Base-by-base conservation (phyloP, 306 rosid species). In the Fagus crenata region DNA sequence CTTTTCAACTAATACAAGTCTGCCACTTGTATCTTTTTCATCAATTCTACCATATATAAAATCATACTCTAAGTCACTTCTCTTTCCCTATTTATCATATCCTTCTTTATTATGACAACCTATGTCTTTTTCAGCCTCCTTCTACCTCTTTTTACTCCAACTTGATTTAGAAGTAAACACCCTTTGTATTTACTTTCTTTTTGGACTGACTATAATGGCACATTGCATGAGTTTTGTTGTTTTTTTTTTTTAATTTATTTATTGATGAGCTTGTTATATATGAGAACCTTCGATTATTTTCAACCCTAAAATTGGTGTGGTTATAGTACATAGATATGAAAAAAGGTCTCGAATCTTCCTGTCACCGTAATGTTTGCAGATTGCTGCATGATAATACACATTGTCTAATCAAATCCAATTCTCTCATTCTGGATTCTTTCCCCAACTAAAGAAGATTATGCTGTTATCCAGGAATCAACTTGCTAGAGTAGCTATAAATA, bases 131-230 rank as follows among this genome's bases (percentile, higher is more conserved):
- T 32, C 1, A 1, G 36, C 12, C 35, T 28, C 64, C 15, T 4
- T 58, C 11, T 58, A 3, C 15, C 36, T 28, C 36, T 0, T 58
- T 58, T 58, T 31, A 56, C 64, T 22, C 35, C 31, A 40, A 15
- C 4, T 8, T 14, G 53, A 18, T n/a, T 15, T 41, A 40, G 11
- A 67, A 46, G 53, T 7, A 67, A n/a, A 6, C 49, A 17, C 31
- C 46, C 36, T 40, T 40, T 3, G 53, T 40, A 7, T 7, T 0
- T n/a, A 5, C 17, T 67, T 67, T 2, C 39, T n/a, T 67, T 22
- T 28, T 58, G 36, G 64, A 58, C 65, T 55, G 60, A 31, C 77
- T 46, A 53, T 49, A 81, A 8, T 80, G 33, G 70, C 31, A 60
- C 22, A 67, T 40, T 67, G 39, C 42, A 43, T 15, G 5, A 41